Percentiles rank a stretch among this genome's conserved stretches.
These are phyloP conservation scores for Heliocybe sulcata DNA, from an alignment of 1,284 basidiomycete species.

Conservation along the genomic window DNA sequence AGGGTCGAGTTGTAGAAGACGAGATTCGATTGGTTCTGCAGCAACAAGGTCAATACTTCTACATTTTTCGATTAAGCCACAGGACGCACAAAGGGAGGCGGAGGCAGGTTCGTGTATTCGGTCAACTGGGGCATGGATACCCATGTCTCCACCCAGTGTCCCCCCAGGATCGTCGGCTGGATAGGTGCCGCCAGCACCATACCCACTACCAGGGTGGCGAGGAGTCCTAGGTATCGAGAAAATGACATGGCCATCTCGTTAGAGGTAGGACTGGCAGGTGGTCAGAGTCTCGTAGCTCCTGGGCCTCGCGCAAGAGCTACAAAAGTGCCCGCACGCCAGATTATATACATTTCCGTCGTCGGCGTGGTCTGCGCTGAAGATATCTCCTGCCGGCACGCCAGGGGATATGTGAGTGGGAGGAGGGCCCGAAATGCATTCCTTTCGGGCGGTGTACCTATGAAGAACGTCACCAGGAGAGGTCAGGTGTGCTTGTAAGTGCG, in stretches of 20 bases:
- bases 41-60: slow-evolving; percentile 2
- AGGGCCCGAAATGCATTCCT: not conserved
- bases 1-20: slow-evolving; percentile 41
- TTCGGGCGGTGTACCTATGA: not conserved
- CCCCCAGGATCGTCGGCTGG: slow-evolving; percentile 9
- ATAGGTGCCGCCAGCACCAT: not conserved
- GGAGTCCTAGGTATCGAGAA: not conserved
- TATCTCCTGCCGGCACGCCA: not conserved
- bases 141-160: slow-evolving; percentile 37
- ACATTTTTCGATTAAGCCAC: not conserved
- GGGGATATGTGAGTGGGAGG: not conserved
- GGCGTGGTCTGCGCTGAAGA: too few relatives aligned
- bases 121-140: slow-evolving; percentile 41
- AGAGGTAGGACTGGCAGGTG: too few relatives aligned
- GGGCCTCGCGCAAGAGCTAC: not conserved
- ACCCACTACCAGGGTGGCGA: not conserved
- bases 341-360: not conserved
- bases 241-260: too few relatives aligned
- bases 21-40: slow-evolving; percentile 17
- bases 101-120: slow-evolving; percentile 33
- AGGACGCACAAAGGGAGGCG: slow-evolving; percentile 27
- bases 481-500: not conserved
- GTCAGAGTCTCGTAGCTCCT: not conserved
- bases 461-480: not conserved
- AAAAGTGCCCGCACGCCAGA: not conserved